Evolutionary conservation across 176 grass and related monocot genomes (phyloP).

Genomic region (Hordeum vulgare): DNA sequence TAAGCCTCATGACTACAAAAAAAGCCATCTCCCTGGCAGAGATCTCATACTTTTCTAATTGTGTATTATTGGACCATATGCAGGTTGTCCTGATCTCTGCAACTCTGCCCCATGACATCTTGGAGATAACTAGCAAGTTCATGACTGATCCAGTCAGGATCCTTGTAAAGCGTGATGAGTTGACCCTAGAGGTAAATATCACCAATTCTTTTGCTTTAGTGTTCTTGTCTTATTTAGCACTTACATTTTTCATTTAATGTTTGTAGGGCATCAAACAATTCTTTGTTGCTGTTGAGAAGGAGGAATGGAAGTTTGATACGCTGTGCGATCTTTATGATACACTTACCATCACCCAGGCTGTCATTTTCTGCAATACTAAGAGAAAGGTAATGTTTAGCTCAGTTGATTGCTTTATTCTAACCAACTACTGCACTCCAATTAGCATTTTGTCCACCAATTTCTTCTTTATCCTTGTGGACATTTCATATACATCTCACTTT

Average conservation of each 20-base stretch:
- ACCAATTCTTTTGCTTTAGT: background rate
- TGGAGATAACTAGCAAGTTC: constrained; percentile 94
- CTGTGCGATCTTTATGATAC: constrained; percentile 98
- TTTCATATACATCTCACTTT: background rate
- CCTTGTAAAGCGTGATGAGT: constrained; percentile 97
- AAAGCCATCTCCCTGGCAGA: background rate
- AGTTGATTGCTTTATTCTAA: background rate
- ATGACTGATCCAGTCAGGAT: constrained; percentile 89
- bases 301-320: constrained; percentile 99
- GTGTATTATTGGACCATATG: background rate
- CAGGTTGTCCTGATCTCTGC: constrained; percentile 81
- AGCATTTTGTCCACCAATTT: background rate
- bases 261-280: constrained; percentile 94
- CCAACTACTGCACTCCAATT: background rate
- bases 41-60: background rate
- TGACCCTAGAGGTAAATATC: constrained; percentile 86
- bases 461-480: background rate
- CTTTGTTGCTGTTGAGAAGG: constrained; percentile 94
- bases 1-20: background rate
- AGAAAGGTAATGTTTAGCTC: constrained; percentile 43
- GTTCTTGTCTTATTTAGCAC: background rate
- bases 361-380: constrained; percentile 98
- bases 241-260: background rate
- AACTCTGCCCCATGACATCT: constrained; percentile 85
- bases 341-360: constrained; percentile 89